Percentiles rank a stretch among this genome's conserved stretches.
Conservation (phyloP, 768 basidiomycete genomes). For the Omphalotus guepiniiformis region DNA sequence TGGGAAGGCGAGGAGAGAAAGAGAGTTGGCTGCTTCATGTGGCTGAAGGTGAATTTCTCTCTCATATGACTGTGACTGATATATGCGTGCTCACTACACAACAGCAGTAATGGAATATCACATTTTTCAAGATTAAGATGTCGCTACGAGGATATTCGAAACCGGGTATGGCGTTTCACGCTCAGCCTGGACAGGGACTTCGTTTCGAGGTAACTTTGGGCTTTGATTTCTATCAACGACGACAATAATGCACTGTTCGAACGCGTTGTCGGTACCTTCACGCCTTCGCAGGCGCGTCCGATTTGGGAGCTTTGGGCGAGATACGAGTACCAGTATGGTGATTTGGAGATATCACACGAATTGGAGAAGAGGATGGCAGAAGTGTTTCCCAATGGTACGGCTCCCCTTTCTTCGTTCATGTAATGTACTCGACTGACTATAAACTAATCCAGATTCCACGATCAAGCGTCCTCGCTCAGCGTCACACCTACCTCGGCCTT, state of each 20-base stretch:
- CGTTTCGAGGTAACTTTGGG: constrained; percentile 85
- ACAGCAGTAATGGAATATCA: constrained; percentile 95
- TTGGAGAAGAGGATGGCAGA: constrained; percentile 88
- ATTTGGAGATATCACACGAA: constrained; percentile 81
- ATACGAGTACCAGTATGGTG: constrained; percentile 95
- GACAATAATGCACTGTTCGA: constrained; percentile 96
- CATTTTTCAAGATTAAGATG: constrained; percentile 68
- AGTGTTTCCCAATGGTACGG: constrained; percentile 77
- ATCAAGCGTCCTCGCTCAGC: constrained; percentile 89
- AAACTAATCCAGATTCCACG: constrained; percentile 70
- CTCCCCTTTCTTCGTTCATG: neutral
- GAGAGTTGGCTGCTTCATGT: constrained; percentile 93
- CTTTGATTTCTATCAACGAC: constrained; percentile 92
- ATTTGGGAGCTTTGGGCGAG: constrained; percentile 96
- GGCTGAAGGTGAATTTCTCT: constrained; percentile 63
- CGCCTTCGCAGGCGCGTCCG: constrained; percentile 72
- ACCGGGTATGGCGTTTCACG: constrained; percentile 83
- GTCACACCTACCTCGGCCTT: constrained; percentile 75
- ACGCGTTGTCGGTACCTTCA: constrained; percentile 73
- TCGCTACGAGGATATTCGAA: constrained; percentile 91
- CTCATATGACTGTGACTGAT: constrained; percentile 4
- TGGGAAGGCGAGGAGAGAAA: constrained; percentile 71
- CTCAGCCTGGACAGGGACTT: constrained; percentile 81
- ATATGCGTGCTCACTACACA: neutral
- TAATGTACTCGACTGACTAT: constrained; percentile 1